Conservation (phyloP, 106 monocot species). For the Ottelia alismoides region DNA sequence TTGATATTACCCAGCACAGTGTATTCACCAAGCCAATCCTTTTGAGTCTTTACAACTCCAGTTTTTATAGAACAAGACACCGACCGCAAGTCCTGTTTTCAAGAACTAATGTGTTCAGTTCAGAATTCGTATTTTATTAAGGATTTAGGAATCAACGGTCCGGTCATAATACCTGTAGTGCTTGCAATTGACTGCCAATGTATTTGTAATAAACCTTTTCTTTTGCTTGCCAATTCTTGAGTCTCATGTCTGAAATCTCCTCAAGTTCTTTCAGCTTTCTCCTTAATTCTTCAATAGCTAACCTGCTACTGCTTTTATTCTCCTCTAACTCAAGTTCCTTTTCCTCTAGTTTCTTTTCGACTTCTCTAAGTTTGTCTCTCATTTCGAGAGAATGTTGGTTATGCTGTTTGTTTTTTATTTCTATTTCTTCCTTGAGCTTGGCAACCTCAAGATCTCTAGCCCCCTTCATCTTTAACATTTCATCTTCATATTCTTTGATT, state of each 20-base stretch:
- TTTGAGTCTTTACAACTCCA: slow-evolving; percentile 30
- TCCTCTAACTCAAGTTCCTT: slow-evolving; percentile 7
- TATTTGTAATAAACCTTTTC: slow-evolving; percentile 25
- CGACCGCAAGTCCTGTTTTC: slow-evolving; percentile 37
- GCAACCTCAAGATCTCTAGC: too few relatives aligned
- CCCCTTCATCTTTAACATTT: too few relatives aligned
- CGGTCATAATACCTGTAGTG: slow-evolving; percentile 29
- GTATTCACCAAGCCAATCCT: slow-evolving; percentile 33
- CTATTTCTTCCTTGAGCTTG: slow-evolving; percentile 28
- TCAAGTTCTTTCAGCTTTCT: slow-evolving; percentile 30
- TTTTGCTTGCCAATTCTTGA: slow-evolving; percentile 24
- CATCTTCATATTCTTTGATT: too few relatives aligned
- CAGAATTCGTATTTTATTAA: background rate
- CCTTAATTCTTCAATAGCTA: slow-evolving; percentile 34
- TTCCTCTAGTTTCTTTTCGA: slow-evolving; percentile 21
- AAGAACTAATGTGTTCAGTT: background rate
- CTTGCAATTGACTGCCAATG: slow-evolving; percentile 23
- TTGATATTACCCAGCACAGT: slow-evolving; percentile 27
- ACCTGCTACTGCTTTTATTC: slow-evolving; percentile 2
- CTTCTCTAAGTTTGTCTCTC: slow-evolving; percentile 19
- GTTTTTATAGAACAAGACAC: slow-evolving; percentile 33
- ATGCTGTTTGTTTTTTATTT: slow-evolving; percentile 21
- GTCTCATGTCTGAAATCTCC: slow-evolving; percentile 40
- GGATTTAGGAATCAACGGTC: background rate
- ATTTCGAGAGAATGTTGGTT: slow-evolving; percentile 11